phyloP scores from a whole-genome alignment of 208 protist species.

The Crithidia mellificae region DNA sequence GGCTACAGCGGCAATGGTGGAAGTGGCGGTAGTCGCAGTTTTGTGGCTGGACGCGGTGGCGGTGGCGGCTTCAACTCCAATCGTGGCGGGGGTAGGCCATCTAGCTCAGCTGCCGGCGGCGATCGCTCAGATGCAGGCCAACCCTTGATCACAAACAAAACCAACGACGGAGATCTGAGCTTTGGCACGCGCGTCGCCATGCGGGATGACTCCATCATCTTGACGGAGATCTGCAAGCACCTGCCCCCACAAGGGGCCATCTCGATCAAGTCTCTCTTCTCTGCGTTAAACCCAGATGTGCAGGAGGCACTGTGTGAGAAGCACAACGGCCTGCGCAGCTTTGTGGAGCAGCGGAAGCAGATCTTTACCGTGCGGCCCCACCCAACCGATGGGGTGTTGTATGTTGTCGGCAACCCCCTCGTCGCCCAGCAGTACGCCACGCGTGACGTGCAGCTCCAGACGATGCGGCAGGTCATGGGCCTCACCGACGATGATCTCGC shows the following conservation, averaged over 20 bases:
- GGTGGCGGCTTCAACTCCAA: not conserved
- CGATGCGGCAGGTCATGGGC: conserved; percentile 80
- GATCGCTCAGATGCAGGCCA: not conserved
- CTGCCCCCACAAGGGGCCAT: conserved; percentile 65
- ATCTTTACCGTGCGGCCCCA: conserved; percentile 65
- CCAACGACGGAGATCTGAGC: conserved; percentile 62
- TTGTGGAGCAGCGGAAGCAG: conserved; percentile 75
- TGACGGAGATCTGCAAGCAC: conserved; percentile 56
- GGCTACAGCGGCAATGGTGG: too few relatives aligned
- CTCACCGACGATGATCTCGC: conserved; percentile 20
- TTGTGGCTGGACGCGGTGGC: too few relatives aligned
- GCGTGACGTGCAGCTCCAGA: conserved; percentile 56
- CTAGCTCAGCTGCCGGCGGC: not conserved
- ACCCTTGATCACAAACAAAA: conserved; percentile 50
- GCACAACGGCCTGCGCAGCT: conserved; percentile 65
- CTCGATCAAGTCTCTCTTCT: conserved; percentile 66
- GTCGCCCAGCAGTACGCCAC: conserved; percentile 55
- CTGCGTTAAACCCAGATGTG: conserved; percentile 48
- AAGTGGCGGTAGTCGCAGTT: too few relatives aligned
- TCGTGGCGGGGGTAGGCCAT: conserved; percentile 4
- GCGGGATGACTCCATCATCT: conserved; percentile 66
- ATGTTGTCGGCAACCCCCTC: conserved; percentile 67
- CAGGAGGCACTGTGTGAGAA: conserved; percentile 81
- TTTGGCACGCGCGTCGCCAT: conserved; percentile 53
- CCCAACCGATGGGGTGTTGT: conserved; percentile 56